A percentile compares a stretch with the other conserved stretches of the same genome.
phyloP scores from a whole-genome alignment of 345 rosid species.

The Camelina sativa region DNA sequence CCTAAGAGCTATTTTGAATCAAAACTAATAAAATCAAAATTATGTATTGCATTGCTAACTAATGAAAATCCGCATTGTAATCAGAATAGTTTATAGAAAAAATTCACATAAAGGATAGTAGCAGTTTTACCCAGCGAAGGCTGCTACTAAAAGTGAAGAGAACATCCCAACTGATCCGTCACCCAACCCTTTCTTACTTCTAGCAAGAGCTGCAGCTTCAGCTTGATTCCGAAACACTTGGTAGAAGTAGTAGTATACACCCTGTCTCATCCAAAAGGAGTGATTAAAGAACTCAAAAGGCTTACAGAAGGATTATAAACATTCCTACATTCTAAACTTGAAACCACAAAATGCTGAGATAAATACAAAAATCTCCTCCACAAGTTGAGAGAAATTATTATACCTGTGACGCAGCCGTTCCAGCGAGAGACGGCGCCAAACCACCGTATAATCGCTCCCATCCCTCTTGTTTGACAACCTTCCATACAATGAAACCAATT shows the following conservation, averaged over 20 bases:
- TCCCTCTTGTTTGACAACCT: slow-evolving; percentile 94
- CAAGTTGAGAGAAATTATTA: neutral
- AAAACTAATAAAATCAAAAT: neutral
- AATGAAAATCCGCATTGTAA: neutral
- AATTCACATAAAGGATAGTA: neutral
- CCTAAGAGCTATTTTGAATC: neutral
- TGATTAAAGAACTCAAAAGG: slow-evolving; percentile 40
- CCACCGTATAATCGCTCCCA: slow-evolving; percentile 96
- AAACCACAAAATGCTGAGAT: neutral
- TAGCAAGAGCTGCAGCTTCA: slow-evolving; percentile 67
- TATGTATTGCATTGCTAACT: neutral
- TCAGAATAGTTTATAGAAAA: too few species aligned
- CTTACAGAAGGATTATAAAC: slow-evolving; percentile 13
- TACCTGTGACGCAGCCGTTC: slow-evolving; percentile 98
- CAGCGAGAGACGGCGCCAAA: slow-evolving; percentile 77
- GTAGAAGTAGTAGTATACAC: slow-evolving; percentile 99
- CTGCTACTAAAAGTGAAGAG: slow-evolving; percentile 92
- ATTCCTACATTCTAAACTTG: neutral
- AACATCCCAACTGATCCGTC: slow-evolving; percentile 98
- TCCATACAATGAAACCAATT: too few species aligned
- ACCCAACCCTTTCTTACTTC: slow-evolving; percentile 69
- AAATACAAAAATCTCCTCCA: neutral
- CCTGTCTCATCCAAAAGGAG: slow-evolving; percentile 69
- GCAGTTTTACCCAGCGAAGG: slow-evolving; percentile 76
- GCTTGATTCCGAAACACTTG: slow-evolving; percentile 97